Conservation (phyloP, 805 yeast species). For the Metschnikowia picachoensis region DNA sequence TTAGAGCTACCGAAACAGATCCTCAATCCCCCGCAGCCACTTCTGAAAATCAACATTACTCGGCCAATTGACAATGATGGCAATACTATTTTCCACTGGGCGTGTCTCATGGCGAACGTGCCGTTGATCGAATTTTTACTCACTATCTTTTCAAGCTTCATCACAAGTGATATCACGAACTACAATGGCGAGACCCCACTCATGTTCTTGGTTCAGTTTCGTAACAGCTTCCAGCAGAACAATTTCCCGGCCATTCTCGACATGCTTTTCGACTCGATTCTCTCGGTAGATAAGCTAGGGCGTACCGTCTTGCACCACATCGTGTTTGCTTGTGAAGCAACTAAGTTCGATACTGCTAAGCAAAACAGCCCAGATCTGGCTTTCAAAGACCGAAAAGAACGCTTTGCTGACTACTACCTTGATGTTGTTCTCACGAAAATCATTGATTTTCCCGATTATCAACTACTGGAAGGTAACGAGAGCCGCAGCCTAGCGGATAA, state of each 20-base stretch:
- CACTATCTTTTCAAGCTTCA: constrained; percentile 60
- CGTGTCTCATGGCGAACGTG: constrained; percentile 82
- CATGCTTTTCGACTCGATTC: constrained; percentile 32
- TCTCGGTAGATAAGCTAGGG: constrained; percentile 36
- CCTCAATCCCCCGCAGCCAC: constrained; percentile 52
- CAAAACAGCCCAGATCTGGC: constrained; percentile 3
- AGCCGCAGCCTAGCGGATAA: constrained; percentile 16
- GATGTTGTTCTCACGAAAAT: constrained; percentile 35
- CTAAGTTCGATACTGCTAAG: constrained; percentile 7
- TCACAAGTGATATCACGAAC: constrained; percentile 70
- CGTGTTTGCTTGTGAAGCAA: constrained; percentile 25
- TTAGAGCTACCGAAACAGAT: constrained; percentile 35
- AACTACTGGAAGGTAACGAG: constrained; percentile 16
- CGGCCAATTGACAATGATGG: constrained; percentile 92
- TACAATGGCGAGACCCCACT: constrained; percentile 84
- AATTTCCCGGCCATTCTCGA: constrained; percentile 37
- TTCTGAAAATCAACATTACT: constrained; percentile 61
- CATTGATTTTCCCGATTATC: constrained; percentile 27
- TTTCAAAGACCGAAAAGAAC: constrained; percentile 28
- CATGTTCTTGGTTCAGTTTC: constrained; percentile 41
- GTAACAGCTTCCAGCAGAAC: constrained; percentile 34
- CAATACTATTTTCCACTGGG: constrained; percentile 93
- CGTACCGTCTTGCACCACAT: constrained; percentile 42
- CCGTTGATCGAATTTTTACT: constrained; percentile 61
- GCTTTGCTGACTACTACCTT: constrained; percentile 37